Evolutionary conservation across 805 yeast genomes (phyloP), one percentile per base, ranked within the genome.

Genomic region (Metschnikowia similis): DNA sequence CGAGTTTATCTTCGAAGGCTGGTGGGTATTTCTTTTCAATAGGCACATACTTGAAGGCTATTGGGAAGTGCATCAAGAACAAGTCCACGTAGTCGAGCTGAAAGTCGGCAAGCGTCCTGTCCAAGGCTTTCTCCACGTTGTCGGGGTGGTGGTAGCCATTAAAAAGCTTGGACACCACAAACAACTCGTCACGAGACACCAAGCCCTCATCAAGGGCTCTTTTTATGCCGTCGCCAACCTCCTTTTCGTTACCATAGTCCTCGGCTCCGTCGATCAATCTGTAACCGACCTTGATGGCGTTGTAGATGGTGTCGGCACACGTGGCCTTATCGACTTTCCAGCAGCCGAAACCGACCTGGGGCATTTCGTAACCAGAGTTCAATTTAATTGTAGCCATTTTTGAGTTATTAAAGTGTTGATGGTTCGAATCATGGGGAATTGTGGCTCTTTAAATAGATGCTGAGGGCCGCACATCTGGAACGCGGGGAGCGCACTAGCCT

Each of bases 61-160:
- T 77, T 62, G 96, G 97, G 83, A 89, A 89, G 67, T 89, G 97
- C 64, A 89, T 87, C 70, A 87, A 85, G 74, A 82, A 88, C 59
- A 89, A 71, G 69, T 89, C 97, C 54, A 89, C 56, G 74, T 89
- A 89, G 44, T 87, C 96, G 57, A 89, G 72, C 11, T 80, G 74
- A 74, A 90, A 74, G 66, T 88, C 96, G 28, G 67, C 59, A 59
- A 89, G 75, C 35, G 89, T 84, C 60, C 75, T 80, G 61, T 82
- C 70, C 59, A 87, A 71, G 36, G 90, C 88, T 51, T 66, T 60
- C 61, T 77, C 81, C 53, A 86, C 96, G 60, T 83, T 80, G 55
- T 82, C 78, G 58, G 92, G 91, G 65, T 80, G 80, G 70, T 89
- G 97, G 79, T 66, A 89, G 58, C 74, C 79, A 77, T 89, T 89